Conservation (phyloP, 1,284 basidiomycete genomes). For the Marasmius oreades region DNA sequence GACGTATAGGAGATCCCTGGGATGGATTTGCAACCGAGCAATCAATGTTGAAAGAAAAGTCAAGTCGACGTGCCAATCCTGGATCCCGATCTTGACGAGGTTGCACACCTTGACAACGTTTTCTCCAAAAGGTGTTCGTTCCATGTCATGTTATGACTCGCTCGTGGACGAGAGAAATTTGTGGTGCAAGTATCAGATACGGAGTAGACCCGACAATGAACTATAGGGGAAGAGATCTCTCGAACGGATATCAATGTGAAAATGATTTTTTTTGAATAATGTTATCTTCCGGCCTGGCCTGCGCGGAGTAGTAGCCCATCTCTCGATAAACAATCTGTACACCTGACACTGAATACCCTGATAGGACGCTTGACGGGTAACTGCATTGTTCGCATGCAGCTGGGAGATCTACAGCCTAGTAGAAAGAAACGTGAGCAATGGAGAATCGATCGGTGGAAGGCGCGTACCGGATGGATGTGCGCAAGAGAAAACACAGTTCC, state of each 20-base stretch:
- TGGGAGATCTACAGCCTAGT: constrained; percentile 56
- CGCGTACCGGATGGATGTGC: constrained; percentile 51
- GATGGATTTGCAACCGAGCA: not conserved
- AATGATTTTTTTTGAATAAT: too few species aligned
- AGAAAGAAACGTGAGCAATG: constrained; percentile 2
- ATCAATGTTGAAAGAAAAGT: too few species aligned
- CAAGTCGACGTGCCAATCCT: too few species aligned
- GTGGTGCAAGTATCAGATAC: not conserved
- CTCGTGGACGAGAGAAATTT: too few species aligned
- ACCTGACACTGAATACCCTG: constrained; percentile 58
- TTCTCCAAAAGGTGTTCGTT: too few species aligned
- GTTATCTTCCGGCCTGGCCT: too few species aligned
- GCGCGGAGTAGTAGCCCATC: constrained; percentile 20
- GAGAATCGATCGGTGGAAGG: not conserved
- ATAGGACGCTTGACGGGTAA: constrained; percentile 72
- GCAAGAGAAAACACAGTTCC: constrained; percentile 69
- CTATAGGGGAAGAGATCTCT: not conserved
- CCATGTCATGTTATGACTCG: too few species aligned
- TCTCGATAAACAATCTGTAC: constrained; percentile 51
- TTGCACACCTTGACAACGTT: too few species aligned
- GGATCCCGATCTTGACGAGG: too few species aligned
- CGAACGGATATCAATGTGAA: not conserved
- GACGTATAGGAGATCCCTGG: too few species aligned
- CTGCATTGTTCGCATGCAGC: constrained; percentile 66
- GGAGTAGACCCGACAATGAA: not conserved